Conservation (phyloP, 2,329 filamentous ascomycete genomes). For the Colletotrichum brevisporum region DNA sequence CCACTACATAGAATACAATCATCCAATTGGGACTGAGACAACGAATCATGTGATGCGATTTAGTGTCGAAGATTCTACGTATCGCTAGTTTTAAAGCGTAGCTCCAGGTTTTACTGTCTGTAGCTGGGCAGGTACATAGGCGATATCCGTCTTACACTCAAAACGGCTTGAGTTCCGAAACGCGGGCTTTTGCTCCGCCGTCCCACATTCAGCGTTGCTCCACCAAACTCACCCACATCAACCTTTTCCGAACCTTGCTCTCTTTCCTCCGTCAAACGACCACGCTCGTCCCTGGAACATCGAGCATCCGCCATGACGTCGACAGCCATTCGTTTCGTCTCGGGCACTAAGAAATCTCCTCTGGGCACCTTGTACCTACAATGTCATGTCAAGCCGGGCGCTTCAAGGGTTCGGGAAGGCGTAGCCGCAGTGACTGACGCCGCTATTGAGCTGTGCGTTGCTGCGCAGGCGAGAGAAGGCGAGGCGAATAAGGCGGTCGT, state of each 20-base stretch:
- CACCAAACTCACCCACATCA: constrained; percentile 16
- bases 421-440: constrained; percentile 69
- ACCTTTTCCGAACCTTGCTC: not conserved
- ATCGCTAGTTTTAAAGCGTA: too few species aligned
- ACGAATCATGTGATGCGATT: too few species aligned
- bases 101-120: too few species aligned
- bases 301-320: constrained; percentile 16
- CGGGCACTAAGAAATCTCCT: constrained; percentile 61
- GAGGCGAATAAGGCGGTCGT: constrained; percentile 79
- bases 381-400: constrained; percentile 78
- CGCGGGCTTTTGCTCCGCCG: not conserved
- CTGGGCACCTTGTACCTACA: constrained; percentile 68
- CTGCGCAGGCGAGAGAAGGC: constrained; percentile 75
- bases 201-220: constrained; percentile 1
- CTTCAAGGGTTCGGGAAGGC: constrained; percentile 73
- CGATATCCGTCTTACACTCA: not conserved
- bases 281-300: not conserved
- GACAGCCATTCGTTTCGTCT: constrained; percentile 61
- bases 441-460: constrained; percentile 74
- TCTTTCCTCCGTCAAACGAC: not conserved
- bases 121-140: too few species aligned
- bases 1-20: constrained; percentile 4
- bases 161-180: not conserved
- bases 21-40: not conserved
- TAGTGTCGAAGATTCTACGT: too few species aligned